Percentiles rank a stretch among this genome's conserved stretches.
phyloP scores from a whole-genome alignment of 192 early-diverging fungal genomes.

The Phlyctochytrium arcticum region DNA sequence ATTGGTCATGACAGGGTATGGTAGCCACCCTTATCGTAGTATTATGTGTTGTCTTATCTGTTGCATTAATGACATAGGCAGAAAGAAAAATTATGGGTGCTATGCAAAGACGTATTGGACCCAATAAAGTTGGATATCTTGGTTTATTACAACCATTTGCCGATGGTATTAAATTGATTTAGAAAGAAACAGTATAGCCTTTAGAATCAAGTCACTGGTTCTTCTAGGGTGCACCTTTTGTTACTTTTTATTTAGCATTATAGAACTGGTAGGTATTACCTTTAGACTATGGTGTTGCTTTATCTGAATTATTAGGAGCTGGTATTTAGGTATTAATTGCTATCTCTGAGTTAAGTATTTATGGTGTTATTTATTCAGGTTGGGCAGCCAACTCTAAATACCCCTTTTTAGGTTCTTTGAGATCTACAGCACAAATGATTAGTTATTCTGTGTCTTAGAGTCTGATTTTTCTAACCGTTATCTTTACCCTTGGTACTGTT shows the following conservation, averaged over 20 bases:
- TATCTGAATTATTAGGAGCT: slow-evolving; percentile 56
- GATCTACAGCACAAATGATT: slow-evolving; percentile 40
- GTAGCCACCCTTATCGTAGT: slow-evolving; percentile 31
- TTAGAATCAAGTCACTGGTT: slow-evolving; percentile 30
- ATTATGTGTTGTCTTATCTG: slow-evolving; percentile 28
- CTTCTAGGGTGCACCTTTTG: slow-evolving; percentile 31
- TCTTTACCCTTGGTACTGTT: slow-evolving; percentile 50
- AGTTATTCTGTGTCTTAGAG: slow-evolving; percentile 42
- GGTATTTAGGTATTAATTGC: slow-evolving; percentile 48
- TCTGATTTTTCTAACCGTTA: slow-evolving; percentile 43
- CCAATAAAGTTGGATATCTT: slow-evolving; percentile 39
- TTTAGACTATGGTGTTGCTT: slow-evolving; percentile 16
- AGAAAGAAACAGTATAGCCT: slow-evolving; percentile 33
- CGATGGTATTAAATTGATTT: slow-evolving; percentile 35
- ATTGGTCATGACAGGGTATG: no score
- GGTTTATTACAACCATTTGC: slow-evolving; percentile 36
- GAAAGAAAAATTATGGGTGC: slow-evolving; percentile 38
- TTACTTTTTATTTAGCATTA: slow-evolving; percentile 59
- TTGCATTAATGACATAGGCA: slow-evolving; percentile 31
- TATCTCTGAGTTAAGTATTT: slow-evolving; percentile 39
- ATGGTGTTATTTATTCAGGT: slow-evolving; percentile 38
- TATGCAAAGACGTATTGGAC: slow-evolving; percentile 36
- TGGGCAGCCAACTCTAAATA: slow-evolving; percentile 44
- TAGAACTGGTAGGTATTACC: slow-evolving; percentile 57
- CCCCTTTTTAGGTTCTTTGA: slow-evolving; percentile 36